Percentiles rank a stretch among this genome's conserved stretches.
These are phyloP conservation scores for Fusarium torreyae DNA, from an alignment of 2,329 filamentous ascomycete species.

Conservation along the genomic window DNA sequence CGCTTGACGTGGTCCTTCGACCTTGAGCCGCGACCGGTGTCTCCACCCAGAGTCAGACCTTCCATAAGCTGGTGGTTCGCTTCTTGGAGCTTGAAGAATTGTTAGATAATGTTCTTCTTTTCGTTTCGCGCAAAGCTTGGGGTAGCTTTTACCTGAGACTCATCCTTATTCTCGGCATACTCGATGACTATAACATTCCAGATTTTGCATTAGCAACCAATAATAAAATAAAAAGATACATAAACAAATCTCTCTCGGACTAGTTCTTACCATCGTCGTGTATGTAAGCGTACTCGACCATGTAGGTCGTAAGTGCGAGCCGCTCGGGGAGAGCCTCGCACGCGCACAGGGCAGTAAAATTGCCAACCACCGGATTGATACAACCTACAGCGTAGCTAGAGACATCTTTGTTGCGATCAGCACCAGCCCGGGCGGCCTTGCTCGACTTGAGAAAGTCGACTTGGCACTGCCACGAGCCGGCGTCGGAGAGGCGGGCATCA, in stretches of 20 bases:
- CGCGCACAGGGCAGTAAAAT: background rate
- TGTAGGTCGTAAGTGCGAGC: conserved; percentile 1
- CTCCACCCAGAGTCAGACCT: background rate
- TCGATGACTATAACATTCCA: background rate
- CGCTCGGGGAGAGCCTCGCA: background rate
- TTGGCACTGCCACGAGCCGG: conserved; percentile 4
- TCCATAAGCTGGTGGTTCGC: background rate
- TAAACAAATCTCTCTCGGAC: no score
- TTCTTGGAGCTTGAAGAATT: conserved; percentile 1
- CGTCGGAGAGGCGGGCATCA: background rate
- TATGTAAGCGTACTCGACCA: conserved; percentile 4
- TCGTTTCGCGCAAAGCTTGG: no score
- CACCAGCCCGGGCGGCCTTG: background rate
- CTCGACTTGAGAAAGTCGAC: conserved; percentile 2
- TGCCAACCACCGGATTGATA: background rate
- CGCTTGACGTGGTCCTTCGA: conserved; percentile 1
- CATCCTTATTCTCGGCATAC: conserved; percentile 2
- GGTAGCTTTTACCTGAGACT: background rate
- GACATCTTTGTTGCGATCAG: background rate
- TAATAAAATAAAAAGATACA: no score
- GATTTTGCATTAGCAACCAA: background rate
- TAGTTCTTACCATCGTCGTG: background rate
- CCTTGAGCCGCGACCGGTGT: background rate
- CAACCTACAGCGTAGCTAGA: conserved; percentile 1
- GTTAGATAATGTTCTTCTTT: background rate